Evolutionary conservation across 306 rosid genomes (phyloP).

Genomic region (Urtica urens): DNA sequence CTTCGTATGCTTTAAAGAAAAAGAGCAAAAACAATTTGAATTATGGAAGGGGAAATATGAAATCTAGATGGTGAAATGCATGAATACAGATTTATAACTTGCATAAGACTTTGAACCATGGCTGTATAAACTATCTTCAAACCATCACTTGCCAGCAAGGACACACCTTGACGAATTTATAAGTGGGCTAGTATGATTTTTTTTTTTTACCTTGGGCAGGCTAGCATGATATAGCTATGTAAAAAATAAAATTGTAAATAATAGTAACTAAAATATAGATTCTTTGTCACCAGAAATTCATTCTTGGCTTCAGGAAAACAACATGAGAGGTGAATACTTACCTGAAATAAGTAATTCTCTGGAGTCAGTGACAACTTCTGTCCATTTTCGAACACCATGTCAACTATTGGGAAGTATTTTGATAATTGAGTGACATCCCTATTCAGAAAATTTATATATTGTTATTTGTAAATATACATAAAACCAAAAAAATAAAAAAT

Average conservation of each 20-base stretch:
- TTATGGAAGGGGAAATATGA: background rate
- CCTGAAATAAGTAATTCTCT: slow-evolving; percentile 41
- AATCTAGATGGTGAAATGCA: background rate
- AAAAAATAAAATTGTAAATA: too few relatives aligned
- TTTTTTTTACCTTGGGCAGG: too few relatives aligned
- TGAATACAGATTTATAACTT: background rate
- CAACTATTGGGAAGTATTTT: slow-evolving; percentile 33
- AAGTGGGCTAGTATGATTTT: too few relatives aligned
- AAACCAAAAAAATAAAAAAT: background rate
- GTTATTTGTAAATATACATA: too few relatives aligned
- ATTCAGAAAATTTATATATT: slow-evolving; percentile 5
- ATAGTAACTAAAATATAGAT: too few relatives aligned
- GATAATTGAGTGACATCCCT: slow-evolving; percentile 33
- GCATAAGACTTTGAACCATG: background rate
- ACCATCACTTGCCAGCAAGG: background rate
- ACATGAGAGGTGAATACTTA: slow-evolving; percentile 13
- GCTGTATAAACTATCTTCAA: background rate
- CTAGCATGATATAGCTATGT: too few relatives aligned
- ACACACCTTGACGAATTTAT: too few relatives aligned
- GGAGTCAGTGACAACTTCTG: slow-evolving; percentile 29
- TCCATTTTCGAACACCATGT: slow-evolving; percentile 30
- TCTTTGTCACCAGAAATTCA: background rate
- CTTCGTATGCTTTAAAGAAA: slow-evolving; percentile 32
- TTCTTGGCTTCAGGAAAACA: background rate
- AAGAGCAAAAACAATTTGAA: slow-evolving; percentile 2